Evolutionary conservation across 2,329 filamentous ascomycete species (phyloP).

Genomic region (Penicillium oxalicum): DNA sequence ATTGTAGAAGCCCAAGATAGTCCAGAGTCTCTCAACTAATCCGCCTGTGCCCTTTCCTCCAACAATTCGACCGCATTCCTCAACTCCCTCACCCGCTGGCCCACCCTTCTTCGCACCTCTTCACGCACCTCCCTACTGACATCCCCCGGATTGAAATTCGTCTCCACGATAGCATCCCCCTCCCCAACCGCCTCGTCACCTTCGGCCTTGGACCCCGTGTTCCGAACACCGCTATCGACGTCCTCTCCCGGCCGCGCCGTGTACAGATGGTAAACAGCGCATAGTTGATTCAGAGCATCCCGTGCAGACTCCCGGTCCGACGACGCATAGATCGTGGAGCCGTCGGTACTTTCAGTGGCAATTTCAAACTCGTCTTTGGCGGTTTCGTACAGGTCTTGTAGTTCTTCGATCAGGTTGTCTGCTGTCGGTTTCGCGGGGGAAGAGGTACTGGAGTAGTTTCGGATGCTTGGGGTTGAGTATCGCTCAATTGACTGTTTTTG

Average conservation of each 20-base stretch:
- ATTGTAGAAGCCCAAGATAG: not conserved
- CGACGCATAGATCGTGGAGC: constrained; percentile 41
- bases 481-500: not conserved
- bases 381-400: constrained; percentile 37
- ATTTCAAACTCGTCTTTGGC: constrained; percentile 48
- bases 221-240: constrained; percentile 6
- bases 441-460: not conserved
- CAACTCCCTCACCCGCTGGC: constrained; percentile 43
- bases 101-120: constrained; percentile 41
- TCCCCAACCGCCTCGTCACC: constrained; percentile 3
- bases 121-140: constrained; percentile 29
- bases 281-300: constrained; percentile 40
- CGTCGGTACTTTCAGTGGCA: constrained; percentile 43
- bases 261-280: constrained; percentile 32
- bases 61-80: constrained; percentile 39
- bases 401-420: constrained; percentile 32
- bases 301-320: constrained; percentile 43
- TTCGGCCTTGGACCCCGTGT: not conserved
- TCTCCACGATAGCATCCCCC: constrained; percentile 23
- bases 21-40: constrained; percentile 17
- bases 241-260: constrained; percentile 17
- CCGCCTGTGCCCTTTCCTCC: constrained; percentile 36
- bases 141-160: constrained; percentile 28
- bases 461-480: not conserved
- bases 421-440: constrained; percentile 22